Base-by-base conservation (phyloP, 1,284 basidiomycete genomes). In the Volvariella volvacea region DNA sequence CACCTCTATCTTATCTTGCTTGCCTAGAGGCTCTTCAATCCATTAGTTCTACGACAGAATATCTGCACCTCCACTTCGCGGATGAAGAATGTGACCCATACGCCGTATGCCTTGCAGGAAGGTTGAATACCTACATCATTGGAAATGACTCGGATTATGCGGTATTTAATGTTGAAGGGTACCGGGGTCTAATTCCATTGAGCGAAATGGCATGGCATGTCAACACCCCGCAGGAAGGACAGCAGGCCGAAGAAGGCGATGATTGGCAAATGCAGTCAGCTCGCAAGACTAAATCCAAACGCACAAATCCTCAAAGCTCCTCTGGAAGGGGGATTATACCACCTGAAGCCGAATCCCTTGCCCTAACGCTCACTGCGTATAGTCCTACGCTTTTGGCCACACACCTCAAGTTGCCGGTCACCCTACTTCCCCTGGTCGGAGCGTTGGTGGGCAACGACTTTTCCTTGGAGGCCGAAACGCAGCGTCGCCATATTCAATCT, bases 391-490 rank as follows among this genome's bases (percentile, higher is more conserved):
- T 64, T 0, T 74, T 93, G 15, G 83, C 89, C 1, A 60, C 68
- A 1, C 75, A 85, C 47, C 64, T 94, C 1, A 71, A 80, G 28
- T 62, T 93, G 2, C 83, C 90, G 0, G 64, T 78, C 0, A 74
- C 80, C 0, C 73, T 91, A 41, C 75, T 95, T 15, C 90, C 92
- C 1, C 73, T 95, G 8, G 70, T 95, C n/a, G 89, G 84, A 8
- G 83, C 89, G 2, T 67, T 95, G 1, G 76, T 90, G 7, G 92
- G 92, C 22, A 94, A 93, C 59, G 92, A 95, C 61, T 91, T 83
- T 56, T 74, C 82, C 0, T 76, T 60, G 56, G 73, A 60, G 51
- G 69, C 65, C 20, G 64, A 61, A 43, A 62, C 67, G 19, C 64
- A 64, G 22, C 66, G 64, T 31, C 67, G 64, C 44, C 75, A 73